Base-by-base conservation (phyloP, 2,329 filamentous ascomycete genomes). In the Phoma herbarum region DNA sequence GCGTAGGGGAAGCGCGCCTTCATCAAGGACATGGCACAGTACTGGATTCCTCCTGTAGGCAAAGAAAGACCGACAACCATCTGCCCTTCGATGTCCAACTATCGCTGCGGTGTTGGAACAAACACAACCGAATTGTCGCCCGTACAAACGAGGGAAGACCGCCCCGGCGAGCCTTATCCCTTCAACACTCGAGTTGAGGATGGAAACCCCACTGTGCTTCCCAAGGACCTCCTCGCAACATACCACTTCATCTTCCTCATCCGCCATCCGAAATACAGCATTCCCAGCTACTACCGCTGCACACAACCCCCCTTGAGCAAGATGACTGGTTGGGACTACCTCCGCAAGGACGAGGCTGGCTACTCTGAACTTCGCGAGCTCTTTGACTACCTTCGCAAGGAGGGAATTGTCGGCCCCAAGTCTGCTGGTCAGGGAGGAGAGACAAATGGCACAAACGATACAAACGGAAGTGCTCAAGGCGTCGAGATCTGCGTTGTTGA, bases 211-310 rank as follows among this genome's bases (percentile, higher is more conserved):
- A 96, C 93, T 1, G 89, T 96, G 25, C 80, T 98, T 49, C 95
- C 95, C 2, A 79, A 86, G 26, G 86, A 87, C 28, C 81, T 92
- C 59, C 83, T 98, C 57, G 85, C 87, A 72, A 84, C 87, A 66
- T 98, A 96, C 80, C 93, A 97, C 78, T 98, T 94, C 81, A 92
- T 93, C 22, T 98, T 99, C 80, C 85, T 98, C 63, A 98, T 99
- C 82, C 93, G 95, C 57, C 93, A 98, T 77, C 95, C 95, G n/a
- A 88, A 92, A 70, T 88, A 88, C 74, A 90, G 91, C 70, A 93
- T 98, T 65, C 95, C 95, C 8, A 96, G 92, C 45, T 98, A 94
- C 82, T 97, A 90, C 84, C 90, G 94, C 68, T 98, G 94, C 85
- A 96, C 92, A 48, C 86, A 97, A 52, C 93, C 95, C 14, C 95